Conservation (phyloP, 1,284 basidiomycete species). For the Ustilago cynodontis region DNA sequence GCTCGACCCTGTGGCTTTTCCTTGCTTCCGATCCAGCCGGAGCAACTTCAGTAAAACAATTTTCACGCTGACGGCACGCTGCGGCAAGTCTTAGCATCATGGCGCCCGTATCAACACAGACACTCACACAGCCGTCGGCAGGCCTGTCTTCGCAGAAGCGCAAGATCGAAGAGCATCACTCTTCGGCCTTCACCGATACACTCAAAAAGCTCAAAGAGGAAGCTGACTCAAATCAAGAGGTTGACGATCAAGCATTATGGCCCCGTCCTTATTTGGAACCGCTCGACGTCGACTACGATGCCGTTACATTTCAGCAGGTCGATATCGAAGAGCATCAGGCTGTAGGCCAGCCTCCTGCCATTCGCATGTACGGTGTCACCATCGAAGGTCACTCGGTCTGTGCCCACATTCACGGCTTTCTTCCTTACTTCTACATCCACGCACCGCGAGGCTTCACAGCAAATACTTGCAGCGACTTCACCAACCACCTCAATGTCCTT, state of each 20-base stretch:
- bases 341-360: slow-evolving; percentile 56
- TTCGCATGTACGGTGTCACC: slow-evolving; percentile 69
- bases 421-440: slow-evolving; percentile 68
- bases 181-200: slow-evolving; percentile 59
- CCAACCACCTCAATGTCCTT: slow-evolving; percentile 65
- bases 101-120: slow-evolving; percentile 48
- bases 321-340: slow-evolving; percentile 66
- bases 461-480: slow-evolving; percentile 63
- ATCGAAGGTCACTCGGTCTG: slow-evolving; percentile 64
- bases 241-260: slow-evolving; percentile 57
- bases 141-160: slow-evolving; percentile 44
- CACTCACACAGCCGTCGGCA: slow-evolving; percentile 28
- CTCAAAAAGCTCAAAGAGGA: slow-evolving; percentile 57
- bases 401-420: slow-evolving; percentile 68
- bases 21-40: not conserved
- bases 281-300: slow-evolving; percentile 49
- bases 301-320: slow-evolving; percentile 68
- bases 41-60: not conserved
- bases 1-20: not conserved
- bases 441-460: slow-evolving; percentile 65
- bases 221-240: slow-evolving; percentile 45
- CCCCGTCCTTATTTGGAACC: slow-evolving; percentile 53
- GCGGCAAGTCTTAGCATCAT: slow-evolving; percentile 25
- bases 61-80: slow-evolving; percentile 9
- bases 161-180: slow-evolving; percentile 47